phyloP scores from a whole-genome alignment of 1,284 basidiomycete genomes.

The Melampsora medusae region DNA sequence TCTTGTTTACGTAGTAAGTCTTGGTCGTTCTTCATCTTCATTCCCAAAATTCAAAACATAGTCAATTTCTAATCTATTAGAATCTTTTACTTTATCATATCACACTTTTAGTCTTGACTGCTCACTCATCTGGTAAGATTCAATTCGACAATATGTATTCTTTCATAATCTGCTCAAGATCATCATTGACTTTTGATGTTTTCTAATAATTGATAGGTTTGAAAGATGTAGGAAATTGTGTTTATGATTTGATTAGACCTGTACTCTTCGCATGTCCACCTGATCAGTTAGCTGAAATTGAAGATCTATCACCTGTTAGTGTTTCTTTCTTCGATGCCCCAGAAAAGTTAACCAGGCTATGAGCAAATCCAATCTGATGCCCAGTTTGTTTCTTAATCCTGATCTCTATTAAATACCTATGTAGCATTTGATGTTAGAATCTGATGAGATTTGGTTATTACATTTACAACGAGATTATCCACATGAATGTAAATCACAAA shows the following conservation, averaged over 20 bases:
- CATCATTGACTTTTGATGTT: not conserved
- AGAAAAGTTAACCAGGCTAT: too few species aligned
- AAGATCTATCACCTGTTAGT: constrained; percentile 37
- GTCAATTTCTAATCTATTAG: not conserved
- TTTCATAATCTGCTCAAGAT: not conserved
- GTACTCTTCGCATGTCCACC: constrained; percentile 36
- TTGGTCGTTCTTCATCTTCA: not conserved
- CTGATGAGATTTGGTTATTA: constrained; percentile 34
- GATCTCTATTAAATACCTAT: not conserved
- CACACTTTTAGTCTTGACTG: constrained; percentile 14
- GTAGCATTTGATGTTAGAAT: constrained; percentile 40
- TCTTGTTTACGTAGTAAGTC: constrained; percentile 38
- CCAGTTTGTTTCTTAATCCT: not conserved
- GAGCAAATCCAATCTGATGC: not conserved
- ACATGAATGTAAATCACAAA: not conserved
- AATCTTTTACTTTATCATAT: not conserved
- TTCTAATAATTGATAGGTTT: constrained; percentile 18
- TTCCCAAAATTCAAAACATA: not conserved
- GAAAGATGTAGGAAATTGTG: constrained; percentile 24
- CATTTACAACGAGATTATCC: constrained; percentile 30
- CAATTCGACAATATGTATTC: not conserved
- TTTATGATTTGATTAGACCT: constrained; percentile 27
- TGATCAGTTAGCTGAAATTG: constrained; percentile 38
- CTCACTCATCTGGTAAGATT: constrained; percentile 21
- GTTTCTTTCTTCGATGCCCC: not conserved